Evolutionary conservation across 2,329 filamentous ascomycete species (phyloP).

Genomic region (Fonsecaea multimorphosa): DNA sequence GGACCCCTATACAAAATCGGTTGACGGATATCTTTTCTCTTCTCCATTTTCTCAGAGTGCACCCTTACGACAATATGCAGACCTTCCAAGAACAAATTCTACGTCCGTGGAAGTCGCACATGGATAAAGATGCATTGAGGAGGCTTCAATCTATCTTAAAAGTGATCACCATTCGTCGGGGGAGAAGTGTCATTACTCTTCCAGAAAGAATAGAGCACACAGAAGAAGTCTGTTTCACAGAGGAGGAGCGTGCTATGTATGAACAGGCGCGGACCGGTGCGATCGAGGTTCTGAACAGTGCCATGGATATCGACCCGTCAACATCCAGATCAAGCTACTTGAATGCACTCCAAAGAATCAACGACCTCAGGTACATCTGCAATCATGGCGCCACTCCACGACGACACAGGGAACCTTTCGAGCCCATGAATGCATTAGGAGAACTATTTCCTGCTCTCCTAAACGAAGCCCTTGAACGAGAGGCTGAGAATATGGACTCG

Average conservation of each 20-base stretch:
- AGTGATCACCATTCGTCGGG: conserved; percentile 24
- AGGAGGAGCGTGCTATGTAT: conserved; percentile 19
- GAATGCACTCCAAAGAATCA: conserved; percentile 55
- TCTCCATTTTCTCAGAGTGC: conserved; percentile 52
- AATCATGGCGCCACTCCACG: conserved; percentile 47
- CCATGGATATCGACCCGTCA: neutral
- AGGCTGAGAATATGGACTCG: too few species aligned
- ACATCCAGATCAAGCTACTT: conserved; percentile 42
- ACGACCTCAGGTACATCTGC: conserved; percentile 55
- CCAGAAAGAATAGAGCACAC: conserved; percentile 10
- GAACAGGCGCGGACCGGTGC: conserved; percentile 20
- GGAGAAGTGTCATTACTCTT: conserved; percentile 11
- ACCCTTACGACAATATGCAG: conserved; percentile 51
- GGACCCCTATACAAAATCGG: conserved; percentile 58
- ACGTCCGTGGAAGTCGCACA: conserved; percentile 8
- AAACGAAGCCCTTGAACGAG: too few species aligned
- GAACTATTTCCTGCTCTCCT: neutral
- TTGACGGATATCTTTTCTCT: conserved; percentile 52
- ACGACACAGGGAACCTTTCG: neutral
- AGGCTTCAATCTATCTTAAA: conserved; percentile 21
- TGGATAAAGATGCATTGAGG: conserved; percentile 17
- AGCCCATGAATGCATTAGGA: too few species aligned
- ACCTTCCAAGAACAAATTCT: conserved; percentile 50
- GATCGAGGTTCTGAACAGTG: neutral
- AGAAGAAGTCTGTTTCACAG: neutral